phyloP scores from a whole-genome alignment of 2,329 filamentous ascomycete species.

The Cordyceps farinosa region DNA sequence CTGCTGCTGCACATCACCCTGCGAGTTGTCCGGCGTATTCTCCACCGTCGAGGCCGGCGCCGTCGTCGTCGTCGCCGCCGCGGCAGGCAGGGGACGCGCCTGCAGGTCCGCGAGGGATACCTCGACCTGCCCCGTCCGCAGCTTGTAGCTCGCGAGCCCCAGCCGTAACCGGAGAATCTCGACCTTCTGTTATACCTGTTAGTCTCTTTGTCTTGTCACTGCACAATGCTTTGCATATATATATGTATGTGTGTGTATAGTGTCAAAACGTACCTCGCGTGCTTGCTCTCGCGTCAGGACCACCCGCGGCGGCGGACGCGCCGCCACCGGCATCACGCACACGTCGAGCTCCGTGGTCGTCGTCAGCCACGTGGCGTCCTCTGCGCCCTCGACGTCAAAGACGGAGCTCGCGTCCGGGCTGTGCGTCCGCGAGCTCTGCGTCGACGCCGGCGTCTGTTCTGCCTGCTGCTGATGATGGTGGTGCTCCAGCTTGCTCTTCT shows the following conservation, averaged over 20 bases:
- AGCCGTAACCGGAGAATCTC: slow-evolving; percentile 66
- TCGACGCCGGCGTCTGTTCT: neutral
- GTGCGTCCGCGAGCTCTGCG: slow-evolving; percentile 24
- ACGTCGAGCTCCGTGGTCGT: slow-evolving; percentile 48
- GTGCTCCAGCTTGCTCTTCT: slow-evolving; percentile 32
- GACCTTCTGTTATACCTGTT: slow-evolving; percentile 47
- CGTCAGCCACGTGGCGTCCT: slow-evolving; percentile 48
- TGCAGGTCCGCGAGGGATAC: slow-evolving; percentile 62
- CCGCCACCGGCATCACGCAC: neutral
- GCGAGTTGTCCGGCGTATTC: slow-evolving; percentile 20
- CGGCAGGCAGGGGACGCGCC: slow-evolving; percentile 28
- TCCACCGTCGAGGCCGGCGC: slow-evolving; percentile 13
- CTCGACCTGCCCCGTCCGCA: slow-evolving; percentile 67
- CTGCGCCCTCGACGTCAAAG: slow-evolving; percentile 43
- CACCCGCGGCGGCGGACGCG: slow-evolving; percentile 15
- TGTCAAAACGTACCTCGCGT: slow-evolving; percentile 41
- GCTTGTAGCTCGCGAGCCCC: slow-evolving; percentile 69
- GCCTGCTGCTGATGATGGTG: neutral
- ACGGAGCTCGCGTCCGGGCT: slow-evolving; percentile 46
- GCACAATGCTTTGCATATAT: too few species aligned
- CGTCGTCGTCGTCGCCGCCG: slow-evolving; percentile 28
- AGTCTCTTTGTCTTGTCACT: slow-evolving; percentile 14
- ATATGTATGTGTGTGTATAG: too few species aligned
- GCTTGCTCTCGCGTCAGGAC: slow-evolving; percentile 50
- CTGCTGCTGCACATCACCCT: neutral